Base-by-base conservation (phyloP, 2,329 filamentous ascomycete genomes). In the Lecanosticta acicola region DNA sequence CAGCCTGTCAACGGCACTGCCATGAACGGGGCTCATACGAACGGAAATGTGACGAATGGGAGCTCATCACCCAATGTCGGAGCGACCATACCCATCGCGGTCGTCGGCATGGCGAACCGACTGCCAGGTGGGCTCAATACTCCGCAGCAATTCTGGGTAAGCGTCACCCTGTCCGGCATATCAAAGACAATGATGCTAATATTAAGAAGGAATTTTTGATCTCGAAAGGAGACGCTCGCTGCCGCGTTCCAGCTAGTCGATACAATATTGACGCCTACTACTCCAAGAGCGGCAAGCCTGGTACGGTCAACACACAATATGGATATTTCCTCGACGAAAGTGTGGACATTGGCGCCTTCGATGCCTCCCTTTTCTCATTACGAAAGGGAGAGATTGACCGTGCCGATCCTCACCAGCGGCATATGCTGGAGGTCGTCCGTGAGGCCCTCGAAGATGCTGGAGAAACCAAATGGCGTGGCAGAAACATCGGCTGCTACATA, bases 361-460 rank as follows among this genome's bases (percentile, higher is more conserved):
- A 48, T 26, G 18, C 45, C 9, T 39, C 33, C 20, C 11, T 44
- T n/a, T 48, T 43, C 34, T 20, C 14, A 3, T 39, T 48, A 3
- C 8, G 16, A 4, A 33, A 3, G 33, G 18, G 19, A 7, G 46
- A 49, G 20, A 3, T 39, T 14, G 29, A 20, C 16, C 14, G 20
- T 5, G 13, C 33, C 3, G 46, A 45, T 29, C 42, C 46, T 10
- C 19, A 43, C 29, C 41, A 45, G 19, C 41, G 41, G 5, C n/a
- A 20, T 7, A 8, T 45, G 18, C 36, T 49, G 2, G 43, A 41
- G 11, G 17, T 46, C 20, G 18, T 26, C 3, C 19, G 17, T 5
- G 38, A 46, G 14, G 10, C 13, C 16, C 19, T 46, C 10, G 39
- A 46, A 17, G 39, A 46, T n/a, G 85, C 90, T 17, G 47, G 47